Evolutionary conservation across 805 yeast genomes (phyloP).

Genomic region (Starmerella bombi): DNA sequence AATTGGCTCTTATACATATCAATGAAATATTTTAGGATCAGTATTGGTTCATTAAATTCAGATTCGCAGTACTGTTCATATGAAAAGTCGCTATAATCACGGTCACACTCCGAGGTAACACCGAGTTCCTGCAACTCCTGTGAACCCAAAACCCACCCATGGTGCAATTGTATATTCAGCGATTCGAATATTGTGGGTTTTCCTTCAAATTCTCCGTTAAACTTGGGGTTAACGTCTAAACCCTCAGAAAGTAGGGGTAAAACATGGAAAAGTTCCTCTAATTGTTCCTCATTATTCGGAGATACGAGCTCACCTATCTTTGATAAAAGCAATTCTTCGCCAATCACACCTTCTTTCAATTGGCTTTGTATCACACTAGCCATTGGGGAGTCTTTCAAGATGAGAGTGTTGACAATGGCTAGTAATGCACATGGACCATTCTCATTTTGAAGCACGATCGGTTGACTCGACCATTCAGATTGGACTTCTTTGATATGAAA

Average conservation of each 20-base stretch:
- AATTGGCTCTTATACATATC: slow-evolving; percentile 59
- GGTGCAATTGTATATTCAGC: slow-evolving; percentile 51
- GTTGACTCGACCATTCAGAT: neutral
- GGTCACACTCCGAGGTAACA: slow-evolving; percentile 24
- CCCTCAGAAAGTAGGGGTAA: slow-evolving; percentile 61
- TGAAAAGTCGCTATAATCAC: slow-evolving; percentile 19
- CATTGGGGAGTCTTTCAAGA: slow-evolving; percentile 34
- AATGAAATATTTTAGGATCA: slow-evolving; percentile 38
- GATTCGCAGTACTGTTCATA: slow-evolving; percentile 44
- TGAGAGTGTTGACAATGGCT: slow-evolving; percentile 58
- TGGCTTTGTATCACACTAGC: slow-evolving; percentile 6
- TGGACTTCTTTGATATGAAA: slow-evolving; percentile 2
- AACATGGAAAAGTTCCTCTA: slow-evolving; percentile 32
- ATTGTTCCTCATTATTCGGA: slow-evolving; percentile 26
- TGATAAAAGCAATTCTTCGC: slow-evolving; percentile 3
- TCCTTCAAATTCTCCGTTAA: slow-evolving; percentile 46
- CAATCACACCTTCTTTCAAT: neutral
- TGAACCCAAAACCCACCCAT: slow-evolving; percentile 55
- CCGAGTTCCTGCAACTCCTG: slow-evolving; percentile 28
- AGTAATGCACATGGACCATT: slow-evolving; percentile 86
- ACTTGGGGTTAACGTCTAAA: slow-evolving; percentile 54
- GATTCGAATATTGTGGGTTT: slow-evolving; percentile 46
- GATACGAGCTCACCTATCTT: slow-evolving; percentile 15
- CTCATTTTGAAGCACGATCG: slow-evolving; percentile 55
- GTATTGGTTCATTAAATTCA: slow-evolving; percentile 42